phyloP scores from a whole-genome alignment of 805 yeast genomes.

The Lipomyces spencermartinsiae region DNA sequence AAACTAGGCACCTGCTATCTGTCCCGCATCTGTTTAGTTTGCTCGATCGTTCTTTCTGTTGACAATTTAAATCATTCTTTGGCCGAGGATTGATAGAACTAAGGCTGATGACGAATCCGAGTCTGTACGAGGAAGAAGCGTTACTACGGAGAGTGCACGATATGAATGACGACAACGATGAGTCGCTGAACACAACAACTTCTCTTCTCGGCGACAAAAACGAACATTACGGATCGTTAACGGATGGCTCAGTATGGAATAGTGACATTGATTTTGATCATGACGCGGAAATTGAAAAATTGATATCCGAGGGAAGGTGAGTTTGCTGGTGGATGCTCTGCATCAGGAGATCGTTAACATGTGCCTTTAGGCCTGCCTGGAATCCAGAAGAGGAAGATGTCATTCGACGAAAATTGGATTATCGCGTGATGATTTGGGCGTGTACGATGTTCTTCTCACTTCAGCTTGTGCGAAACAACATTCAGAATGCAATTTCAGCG shows the following conservation, averaged over 20 bases:
- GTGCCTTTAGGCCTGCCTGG: slow-evolving; percentile 49
- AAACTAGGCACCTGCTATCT: no score
- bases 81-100: not conserved
- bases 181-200: not conserved
- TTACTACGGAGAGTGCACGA: not conserved
- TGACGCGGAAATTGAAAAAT: not conserved
- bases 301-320: not conserved
- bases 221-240: not conserved
- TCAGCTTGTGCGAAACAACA: slow-evolving; percentile 62
- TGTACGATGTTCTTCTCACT: slow-evolving; percentile 62
- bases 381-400: slow-evolving; percentile 56
- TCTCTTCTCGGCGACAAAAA: not conserved
- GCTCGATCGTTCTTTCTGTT: not conserved
- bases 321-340: not conserved
- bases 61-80: not conserved
- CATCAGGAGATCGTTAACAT: not conserved
- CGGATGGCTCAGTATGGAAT: not conserved
- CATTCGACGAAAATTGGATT: slow-evolving; percentile 58
- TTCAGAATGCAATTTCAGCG: slow-evolving; percentile 61
- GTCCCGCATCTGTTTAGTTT: no score
- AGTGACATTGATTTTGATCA: not conserved
- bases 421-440: slow-evolving; percentile 60
- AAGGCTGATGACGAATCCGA: not conserved
- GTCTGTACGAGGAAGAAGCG: not conserved
- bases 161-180: not conserved